phyloP scores from a whole-genome alignment of 176 grass and related monocot genomes.

The Ensete glaucum region DNA sequence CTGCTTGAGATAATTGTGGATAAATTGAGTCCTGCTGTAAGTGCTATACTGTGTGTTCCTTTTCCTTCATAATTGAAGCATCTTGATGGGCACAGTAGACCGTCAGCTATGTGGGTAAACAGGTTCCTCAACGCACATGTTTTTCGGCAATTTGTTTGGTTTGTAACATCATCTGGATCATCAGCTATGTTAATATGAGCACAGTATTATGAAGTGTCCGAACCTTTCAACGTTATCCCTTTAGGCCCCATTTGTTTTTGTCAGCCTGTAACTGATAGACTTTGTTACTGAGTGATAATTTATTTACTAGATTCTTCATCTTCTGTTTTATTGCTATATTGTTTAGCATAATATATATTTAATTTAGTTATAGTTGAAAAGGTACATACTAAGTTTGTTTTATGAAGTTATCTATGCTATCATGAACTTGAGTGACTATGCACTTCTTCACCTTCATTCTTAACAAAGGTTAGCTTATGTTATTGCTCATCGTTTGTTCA shows the following conservation, averaged over 20 bases:
- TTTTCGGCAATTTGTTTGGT: background rate
- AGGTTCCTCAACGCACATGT: background rate
- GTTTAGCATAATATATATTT: background rate
- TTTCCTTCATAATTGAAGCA: background rate
- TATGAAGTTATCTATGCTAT: background rate
- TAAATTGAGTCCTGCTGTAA: slow-evolving; percentile 19
- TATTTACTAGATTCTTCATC: background rate
- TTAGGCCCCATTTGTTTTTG: background rate
- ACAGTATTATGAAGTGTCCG: background rate
- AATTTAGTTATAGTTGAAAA: background rate
- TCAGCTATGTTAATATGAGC: background rate
- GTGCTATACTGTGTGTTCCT: background rate
- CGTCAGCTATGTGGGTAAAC: background rate
- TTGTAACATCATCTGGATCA: background rate
- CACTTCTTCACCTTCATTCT: background rate
- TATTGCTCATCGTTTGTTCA: background rate
- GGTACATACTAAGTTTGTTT: background rate
- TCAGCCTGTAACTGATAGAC: background rate
- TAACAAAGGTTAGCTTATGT: background rate
- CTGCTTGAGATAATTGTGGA: slow-evolving; percentile 30
- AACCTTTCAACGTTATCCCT: background rate
- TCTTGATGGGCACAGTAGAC: no score
- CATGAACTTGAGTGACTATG: background rate
- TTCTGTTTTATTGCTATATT: background rate
- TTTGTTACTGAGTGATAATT: background rate